phyloP scores from a whole-genome alignment of 768 basidiomycete species.

The Termitomyces sp. region DNA sequence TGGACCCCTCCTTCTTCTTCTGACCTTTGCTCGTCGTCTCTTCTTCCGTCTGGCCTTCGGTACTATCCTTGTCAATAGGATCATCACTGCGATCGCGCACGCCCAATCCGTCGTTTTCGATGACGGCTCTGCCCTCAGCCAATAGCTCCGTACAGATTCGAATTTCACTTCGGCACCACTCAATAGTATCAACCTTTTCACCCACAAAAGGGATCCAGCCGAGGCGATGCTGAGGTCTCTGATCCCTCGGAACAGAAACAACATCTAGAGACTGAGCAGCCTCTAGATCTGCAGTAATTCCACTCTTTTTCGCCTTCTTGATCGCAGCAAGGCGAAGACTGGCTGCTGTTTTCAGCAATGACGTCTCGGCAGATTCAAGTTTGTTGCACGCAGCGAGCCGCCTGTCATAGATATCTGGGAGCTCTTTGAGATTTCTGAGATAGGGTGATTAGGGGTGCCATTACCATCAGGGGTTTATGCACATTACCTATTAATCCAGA shows the following conservation, averaged over 20 bases:
- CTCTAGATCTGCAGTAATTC: slow-evolving; percentile 15
- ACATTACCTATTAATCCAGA: slow-evolving; percentile 85
- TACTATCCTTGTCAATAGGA: slow-evolving; percentile 5
- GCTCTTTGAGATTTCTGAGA: slow-evolving; percentile 71
- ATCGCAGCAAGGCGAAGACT: slow-evolving; percentile 58
- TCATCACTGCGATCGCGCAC: slow-evolving; percentile 12
- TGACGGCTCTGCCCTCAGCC: slow-evolving; percentile 39
- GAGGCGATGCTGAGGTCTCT: slow-evolving; percentile 79
- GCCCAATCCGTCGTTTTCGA: slow-evolving; percentile 24
- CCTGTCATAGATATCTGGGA: slow-evolving; percentile 78
- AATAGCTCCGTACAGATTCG: slow-evolving; percentile 44
- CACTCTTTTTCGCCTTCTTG: slow-evolving; percentile 38
- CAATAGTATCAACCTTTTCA: slow-evolving; percentile 88
- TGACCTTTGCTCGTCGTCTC: neutral
- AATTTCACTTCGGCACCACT: slow-evolving; percentile 83
- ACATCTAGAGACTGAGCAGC: slow-evolving; percentile 17
- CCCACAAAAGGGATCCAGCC: slow-evolving; percentile 61
- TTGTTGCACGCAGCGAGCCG: slow-evolving; percentile 67
- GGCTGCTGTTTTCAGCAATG: slow-evolving; percentile 66
- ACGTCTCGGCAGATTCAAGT: slow-evolving; percentile 83
- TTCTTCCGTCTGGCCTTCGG: slow-evolving; percentile 7
- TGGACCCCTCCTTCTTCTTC: slow-evolving; percentile 10
- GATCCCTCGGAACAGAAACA: slow-evolving; percentile 50
- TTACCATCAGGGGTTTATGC: neutral
- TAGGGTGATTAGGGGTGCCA: neutral